Conservation (phyloP, 176 grass and related monocot genomes). For the Panicum miliaceum region DNA sequence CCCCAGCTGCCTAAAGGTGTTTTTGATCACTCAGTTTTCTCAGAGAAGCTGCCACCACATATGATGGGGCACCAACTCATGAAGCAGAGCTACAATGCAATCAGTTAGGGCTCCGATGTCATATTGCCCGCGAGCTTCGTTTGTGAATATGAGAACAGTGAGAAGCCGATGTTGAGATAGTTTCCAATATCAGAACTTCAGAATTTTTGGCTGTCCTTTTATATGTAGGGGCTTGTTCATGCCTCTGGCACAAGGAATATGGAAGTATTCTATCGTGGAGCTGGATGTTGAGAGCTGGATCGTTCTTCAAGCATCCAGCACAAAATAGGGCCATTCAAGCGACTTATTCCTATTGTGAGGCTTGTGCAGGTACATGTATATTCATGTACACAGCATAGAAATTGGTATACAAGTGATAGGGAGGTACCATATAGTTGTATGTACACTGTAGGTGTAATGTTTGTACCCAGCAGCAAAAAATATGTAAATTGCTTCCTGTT, state of each 20-base stretch:
- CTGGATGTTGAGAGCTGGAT: slow-evolving; percentile 33
- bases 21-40: slow-evolving; percentile 39
- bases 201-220: slow-evolving; percentile 18
- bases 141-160: slow-evolving; percentile 44
- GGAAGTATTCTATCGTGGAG: slow-evolving; percentile 21
- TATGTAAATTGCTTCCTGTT: slow-evolving; percentile 48
- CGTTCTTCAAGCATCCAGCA: slow-evolving; percentile 39
- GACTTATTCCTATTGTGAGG: slow-evolving; percentile 36
- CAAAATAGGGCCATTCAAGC: slow-evolving; percentile 29
- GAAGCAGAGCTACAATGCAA: slow-evolving; percentile 36
- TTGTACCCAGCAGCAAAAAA: slow-evolving; percentile 35
- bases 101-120: slow-evolving; percentile 29
- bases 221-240: slow-evolving; percentile 39
- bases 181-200: slow-evolving; percentile 32
- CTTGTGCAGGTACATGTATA: slow-evolving; percentile 55
- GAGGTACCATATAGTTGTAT: slow-evolving; percentile 46
- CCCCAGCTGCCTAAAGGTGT: slow-evolving; percentile 57
- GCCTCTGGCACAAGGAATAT: slow-evolving; percentile 39
- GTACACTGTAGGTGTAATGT: slow-evolving; percentile 49
- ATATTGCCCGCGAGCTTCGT: slow-evolving; percentile 7
- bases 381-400: slow-evolving; percentile 55
- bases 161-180: slow-evolving; percentile 21
- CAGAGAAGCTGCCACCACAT: slow-evolving; percentile 39
- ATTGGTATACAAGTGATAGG: slow-evolving; percentile 49
- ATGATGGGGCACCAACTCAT: slow-evolving; percentile 46